Base-by-base conservation (phyloP, 331 rosid species). In the Malus hybrid region DNA sequence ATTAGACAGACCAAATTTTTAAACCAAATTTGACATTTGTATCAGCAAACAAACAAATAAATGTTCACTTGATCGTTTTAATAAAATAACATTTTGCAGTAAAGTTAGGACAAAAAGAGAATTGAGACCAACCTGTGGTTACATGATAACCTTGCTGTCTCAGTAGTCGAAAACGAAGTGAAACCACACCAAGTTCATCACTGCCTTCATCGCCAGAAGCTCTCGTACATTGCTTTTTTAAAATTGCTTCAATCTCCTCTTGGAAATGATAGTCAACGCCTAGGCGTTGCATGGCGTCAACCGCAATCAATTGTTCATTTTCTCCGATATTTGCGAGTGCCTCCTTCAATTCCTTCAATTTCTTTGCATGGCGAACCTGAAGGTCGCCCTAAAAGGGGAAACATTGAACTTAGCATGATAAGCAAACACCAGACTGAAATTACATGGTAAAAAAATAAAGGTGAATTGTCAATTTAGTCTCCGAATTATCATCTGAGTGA, bases 141-240 rank as follows among this genome's bases (percentile, higher is more conserved):
- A 82, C 84, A 75, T 22, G 54, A 69, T 77, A 76, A 12, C 90
- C 87, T 42, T 86, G 83, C 69, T 87, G 90, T 82, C 92, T 84
- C 32, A 84, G 36, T 2, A 87, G 85, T 61, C 89, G 83, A 61
- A 84, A 87, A 28, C 71, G 69, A 46, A 90, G 88, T 7, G 95
- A 83, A 68, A 33, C 28, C 32, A 82, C 68, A 48, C 76, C 57
- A 33, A 87, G 83, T 39, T 70, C 67, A 36, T 79, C 59, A 29
- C 54, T 69, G 28, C 3, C 68, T 3, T 36, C 67, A 19, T 67
- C 0, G 2, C 6, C 54, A 34, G 10, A 3, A 16, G 46, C 19
- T 24, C 63, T 81, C 10, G 13, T 11, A 8, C 67, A 62, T 5
- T 85, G 81, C 24, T 42, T 77, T 27, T n/a, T 10, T 60, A 90